These are phyloP conservation scores for Coniferiporia weirii DNA, from an alignment of 1,284 basidiomycete genomes.

Conservation along the genomic window DNA sequence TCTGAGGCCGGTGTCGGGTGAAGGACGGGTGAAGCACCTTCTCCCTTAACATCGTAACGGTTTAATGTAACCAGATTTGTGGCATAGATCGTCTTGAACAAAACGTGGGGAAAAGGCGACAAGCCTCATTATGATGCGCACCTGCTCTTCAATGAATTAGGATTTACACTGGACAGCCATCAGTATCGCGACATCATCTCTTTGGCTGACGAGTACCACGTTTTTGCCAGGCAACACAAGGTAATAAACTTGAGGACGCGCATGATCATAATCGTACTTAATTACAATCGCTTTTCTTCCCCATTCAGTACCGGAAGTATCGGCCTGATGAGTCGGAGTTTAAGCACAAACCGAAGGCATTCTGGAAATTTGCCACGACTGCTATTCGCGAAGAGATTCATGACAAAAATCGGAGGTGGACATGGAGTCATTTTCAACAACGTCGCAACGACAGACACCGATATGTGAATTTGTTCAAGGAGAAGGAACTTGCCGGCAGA, in stretches of 20 bases:
- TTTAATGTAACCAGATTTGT: conserved; percentile 2
- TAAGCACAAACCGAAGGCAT: conserved; percentile 64
- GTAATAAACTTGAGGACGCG: conserved; percentile 32
- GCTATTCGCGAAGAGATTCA: conserved; percentile 87
- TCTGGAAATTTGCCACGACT: conserved; percentile 77
- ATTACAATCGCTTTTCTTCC: conserved; percentile 16
- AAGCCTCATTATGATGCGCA: conserved; percentile 83
- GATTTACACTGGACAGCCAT: conserved; percentile 86
- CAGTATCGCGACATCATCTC: conserved; percentile 96
- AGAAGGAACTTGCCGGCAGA: conserved; percentile 39
- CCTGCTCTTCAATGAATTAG: conserved; percentile 92
- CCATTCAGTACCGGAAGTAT: conserved; percentile 72
- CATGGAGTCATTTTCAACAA: conserved; percentile 89
- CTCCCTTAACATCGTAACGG: background rate
- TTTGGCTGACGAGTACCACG: conserved; percentile 95
- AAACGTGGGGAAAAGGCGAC: conserved; percentile 64
- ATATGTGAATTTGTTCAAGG: conserved; percentile 89
- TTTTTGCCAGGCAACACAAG: conserved; percentile 88
- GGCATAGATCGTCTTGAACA: conserved; percentile 76
- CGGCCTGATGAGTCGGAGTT: conserved; percentile 64
- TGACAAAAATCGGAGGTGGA: conserved; percentile 83
- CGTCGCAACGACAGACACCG: conserved; percentile 79
- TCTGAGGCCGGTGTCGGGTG: conserved; percentile 92
- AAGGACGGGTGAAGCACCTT: conserved; percentile 68
- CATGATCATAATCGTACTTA: background rate